Conservation (phyloP, 352 stramenopile genomes). For the Aphanomyces stellatus region DNA sequence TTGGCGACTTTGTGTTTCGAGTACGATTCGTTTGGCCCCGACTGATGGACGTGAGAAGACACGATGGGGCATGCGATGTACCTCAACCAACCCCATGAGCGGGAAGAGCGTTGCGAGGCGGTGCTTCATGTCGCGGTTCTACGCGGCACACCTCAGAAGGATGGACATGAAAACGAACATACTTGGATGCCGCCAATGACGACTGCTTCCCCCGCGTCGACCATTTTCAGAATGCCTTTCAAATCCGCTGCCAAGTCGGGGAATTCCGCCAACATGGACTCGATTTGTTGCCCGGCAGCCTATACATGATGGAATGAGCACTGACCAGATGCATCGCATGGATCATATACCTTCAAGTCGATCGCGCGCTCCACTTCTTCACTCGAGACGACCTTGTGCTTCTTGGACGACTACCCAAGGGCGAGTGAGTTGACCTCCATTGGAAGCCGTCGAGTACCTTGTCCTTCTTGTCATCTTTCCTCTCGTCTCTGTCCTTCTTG, state of each 20-base stretch:
- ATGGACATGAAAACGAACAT: not conserved
- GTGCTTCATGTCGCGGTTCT: slow-evolving; percentile 55
- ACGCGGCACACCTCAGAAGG: not conserved
- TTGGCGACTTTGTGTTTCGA: slow-evolving; percentile 27
- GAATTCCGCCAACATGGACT: slow-evolving; percentile 51
- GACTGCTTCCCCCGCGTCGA: slow-evolving; percentile 63
- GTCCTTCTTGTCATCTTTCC: slow-evolving; percentile 2
- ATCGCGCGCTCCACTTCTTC: not conserved
- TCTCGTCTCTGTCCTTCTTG: not conserved
- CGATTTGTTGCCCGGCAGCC: slow-evolving; percentile 38
- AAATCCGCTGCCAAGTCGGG: slow-evolving; percentile 56
- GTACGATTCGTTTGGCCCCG: slow-evolving; percentile 48
- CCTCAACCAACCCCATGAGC: slow-evolving; percentile 56
- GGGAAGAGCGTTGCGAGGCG: slow-evolving; percentile 65
- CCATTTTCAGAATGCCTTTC: slow-evolving; percentile 55
- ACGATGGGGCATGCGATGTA: slow-evolving; percentile 9
- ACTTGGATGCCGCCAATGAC: slow-evolving; percentile 56
- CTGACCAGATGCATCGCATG: not conserved
- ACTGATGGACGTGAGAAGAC: not conserved
- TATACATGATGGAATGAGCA: slow-evolving; percentile 14
- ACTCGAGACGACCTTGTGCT: slow-evolving; percentile 10
- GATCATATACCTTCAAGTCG: not conserved
- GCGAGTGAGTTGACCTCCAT: no score
- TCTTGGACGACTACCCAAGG: slow-evolving; percentile 11
- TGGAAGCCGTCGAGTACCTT: no score